Evolutionary conservation across 805 yeast genomes (phyloP).

Genomic region (Nakazawaea siamensis): DNA sequence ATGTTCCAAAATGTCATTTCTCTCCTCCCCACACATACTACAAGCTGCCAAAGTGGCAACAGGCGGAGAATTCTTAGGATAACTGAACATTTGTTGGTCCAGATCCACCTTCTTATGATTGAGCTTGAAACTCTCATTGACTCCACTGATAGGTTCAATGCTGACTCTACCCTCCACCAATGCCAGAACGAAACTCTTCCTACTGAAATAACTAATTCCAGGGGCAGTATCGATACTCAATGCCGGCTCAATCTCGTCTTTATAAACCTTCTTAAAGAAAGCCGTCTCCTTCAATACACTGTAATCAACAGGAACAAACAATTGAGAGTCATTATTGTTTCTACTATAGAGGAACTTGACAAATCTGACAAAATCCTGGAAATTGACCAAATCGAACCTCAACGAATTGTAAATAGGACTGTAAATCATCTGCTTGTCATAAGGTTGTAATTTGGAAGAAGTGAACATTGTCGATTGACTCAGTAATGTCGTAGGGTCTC

Average conservation of each 20-base stretch:
- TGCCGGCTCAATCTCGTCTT: constrained; percentile 76
- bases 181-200: constrained; percentile 52
- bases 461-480: constrained; percentile 9
- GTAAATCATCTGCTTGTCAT: constrained; percentile 18
- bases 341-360: constrained; percentile 15
- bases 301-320: constrained; percentile 11
- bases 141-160: constrained; percentile 81
- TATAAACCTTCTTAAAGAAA: constrained; percentile 55
- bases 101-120: constrained; percentile 11
- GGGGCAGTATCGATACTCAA: constrained; percentile 56
- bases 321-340: constrained; percentile 3
- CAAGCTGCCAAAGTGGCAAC: constrained; percentile 73
- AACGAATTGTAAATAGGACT: constrained; percentile 23
- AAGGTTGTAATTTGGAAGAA: constrained; percentile 12
- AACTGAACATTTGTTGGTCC: constrained; percentile 23
- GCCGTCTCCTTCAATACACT: constrained; percentile 36
- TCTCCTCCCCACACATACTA: constrained; percentile 73
- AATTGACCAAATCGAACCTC: constrained; percentile 36
- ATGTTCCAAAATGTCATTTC: constrained; percentile 65
- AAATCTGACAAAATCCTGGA: constrained; percentile 36
- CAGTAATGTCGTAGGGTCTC: constrained; percentile 7
- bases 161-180: constrained; percentile 74
- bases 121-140: constrained; percentile 64
- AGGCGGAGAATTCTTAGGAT: constrained; percentile 47
- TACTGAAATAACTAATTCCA: constrained; percentile 53